Percentiles rank a stretch among this genome's conserved stretches.
Evolutionary conservation across 164 flowering plant species (phyloP).

Genomic region (Stephania japonica): DNA sequence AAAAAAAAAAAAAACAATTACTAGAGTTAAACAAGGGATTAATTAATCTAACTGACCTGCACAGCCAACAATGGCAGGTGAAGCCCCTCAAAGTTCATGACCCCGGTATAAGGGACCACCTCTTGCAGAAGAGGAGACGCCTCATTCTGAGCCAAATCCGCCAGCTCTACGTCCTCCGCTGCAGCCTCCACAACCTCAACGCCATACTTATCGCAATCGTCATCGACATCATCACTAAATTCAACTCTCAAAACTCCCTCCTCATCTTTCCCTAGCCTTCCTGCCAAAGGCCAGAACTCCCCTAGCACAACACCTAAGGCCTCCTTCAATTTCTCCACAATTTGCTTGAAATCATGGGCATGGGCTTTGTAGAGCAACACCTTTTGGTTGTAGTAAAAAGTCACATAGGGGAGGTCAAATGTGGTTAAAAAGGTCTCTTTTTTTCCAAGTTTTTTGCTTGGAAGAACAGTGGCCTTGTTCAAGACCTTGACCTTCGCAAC

Average conservation of each 20-base stretch:
- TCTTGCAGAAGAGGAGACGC: constrained; percentile 47
- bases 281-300: constrained; percentile 71
- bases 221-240: constrained; percentile 54
- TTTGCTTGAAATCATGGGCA: constrained; percentile 34
- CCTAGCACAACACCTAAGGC: constrained; percentile 55
- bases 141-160: constrained; percentile 55
- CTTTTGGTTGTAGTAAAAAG: constrained; percentile 92
- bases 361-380: constrained; percentile 58
- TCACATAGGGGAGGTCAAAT: constrained; percentile 88
- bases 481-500: constrained; percentile 35
- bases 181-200: constrained; percentile 65
- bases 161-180: constrained; percentile 42
- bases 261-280: constrained; percentile 70
- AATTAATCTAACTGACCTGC: constrained; percentile 40
- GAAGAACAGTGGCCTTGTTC: constrained; percentile 39
- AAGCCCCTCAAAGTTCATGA: constrained; percentile 74
- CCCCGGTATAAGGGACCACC: constrained; percentile 58
- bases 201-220: constrained; percentile 59
- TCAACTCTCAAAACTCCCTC: constrained; percentile 78
- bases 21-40: no score
- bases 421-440: constrained; percentile 64
- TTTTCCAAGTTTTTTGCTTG: constrained; percentile 44
- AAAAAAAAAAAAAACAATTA: no score
- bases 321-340: constrained; percentile 57
- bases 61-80: constrained; percentile 64